These are phyloP conservation scores for Penicillium verrucosum DNA, from an alignment of 2,329 filamentous ascomycete genomes.

Conservation along the genomic window DNA sequence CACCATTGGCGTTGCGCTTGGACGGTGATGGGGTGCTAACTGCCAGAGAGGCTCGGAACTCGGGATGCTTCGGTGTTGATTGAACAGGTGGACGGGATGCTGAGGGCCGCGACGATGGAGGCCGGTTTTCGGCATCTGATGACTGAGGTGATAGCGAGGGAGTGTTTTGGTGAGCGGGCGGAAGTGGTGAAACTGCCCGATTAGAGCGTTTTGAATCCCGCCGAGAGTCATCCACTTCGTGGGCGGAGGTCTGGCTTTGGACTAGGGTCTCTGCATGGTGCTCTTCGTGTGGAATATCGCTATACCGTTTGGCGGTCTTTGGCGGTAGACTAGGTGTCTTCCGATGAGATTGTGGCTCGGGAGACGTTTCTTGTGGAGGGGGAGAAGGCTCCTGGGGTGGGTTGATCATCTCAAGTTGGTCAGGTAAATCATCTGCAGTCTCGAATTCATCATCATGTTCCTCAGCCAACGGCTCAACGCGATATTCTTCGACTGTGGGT, in stretches of 20 bases:
- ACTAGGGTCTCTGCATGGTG: slow-evolving; percentile 33
- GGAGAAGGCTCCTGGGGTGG: slow-evolving; percentile 15
- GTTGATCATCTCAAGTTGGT: slow-evolving; percentile 22
- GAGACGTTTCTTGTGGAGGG: slow-evolving; percentile 9
- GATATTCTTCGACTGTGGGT: slow-evolving; percentile 7
- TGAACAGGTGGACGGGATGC: slow-evolving; percentile 41
- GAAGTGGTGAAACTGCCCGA: slow-evolving; percentile 28
- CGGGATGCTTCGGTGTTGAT: slow-evolving; percentile 37
- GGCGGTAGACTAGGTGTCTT: slow-evolving; percentile 31
- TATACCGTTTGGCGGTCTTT: slow-evolving; percentile 38
- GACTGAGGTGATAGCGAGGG: slow-evolving; percentile 70
- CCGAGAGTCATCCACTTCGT: slow-evolving; percentile 11
- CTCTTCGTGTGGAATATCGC: slow-evolving; percentile 37
- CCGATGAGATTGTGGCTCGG: slow-evolving; percentile 16
- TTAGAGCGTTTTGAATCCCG: slow-evolving; percentile 6
- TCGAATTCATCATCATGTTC: slow-evolving; percentile 17
- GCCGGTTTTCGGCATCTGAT: slow-evolving; percentile 76
- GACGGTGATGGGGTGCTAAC: slow-evolving; percentile 57
- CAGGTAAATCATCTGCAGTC: slow-evolving; percentile 18
- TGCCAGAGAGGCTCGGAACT: slow-evolving; percentile 42
- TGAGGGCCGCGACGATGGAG: slow-evolving; percentile 63
- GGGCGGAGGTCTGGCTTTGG: slow-evolving; percentile 24
- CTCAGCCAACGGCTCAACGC: slow-evolving; percentile 3
- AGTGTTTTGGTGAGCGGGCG: slow-evolving; percentile 42
- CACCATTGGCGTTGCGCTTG: slow-evolving; percentile 52